Base-by-base conservation (phyloP, 495 filamentous ascomycete species). In the Lasiosphaeria ovina region DNA sequence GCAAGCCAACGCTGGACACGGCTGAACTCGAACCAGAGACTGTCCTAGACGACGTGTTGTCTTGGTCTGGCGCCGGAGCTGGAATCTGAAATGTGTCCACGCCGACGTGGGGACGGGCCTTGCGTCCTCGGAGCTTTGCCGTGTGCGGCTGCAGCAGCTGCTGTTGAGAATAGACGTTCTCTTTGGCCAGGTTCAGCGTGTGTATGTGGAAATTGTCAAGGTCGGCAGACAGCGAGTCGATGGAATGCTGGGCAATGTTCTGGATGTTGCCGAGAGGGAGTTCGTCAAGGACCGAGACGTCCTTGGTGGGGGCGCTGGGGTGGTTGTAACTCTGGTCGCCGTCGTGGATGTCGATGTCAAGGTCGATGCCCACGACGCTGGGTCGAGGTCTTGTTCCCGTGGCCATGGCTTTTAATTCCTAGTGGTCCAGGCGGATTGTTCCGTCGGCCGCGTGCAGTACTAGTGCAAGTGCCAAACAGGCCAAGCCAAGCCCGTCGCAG, bases 221-320 rank as follows among this genome's bases (percentile, higher is more conserved):
- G 9, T 68, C 60, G 10, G 56, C 52, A 35, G 69, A 58, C 32
- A 77, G 59, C 3, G 67, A 62, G 4, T 77, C 76, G 47, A 76
- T 36, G 16, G 59, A 50, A 57, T 35, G 34, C 51, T 54, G 58
- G 33, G 48, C 8, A 50, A 67, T 57, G 61, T 76, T 74, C 55
- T 72, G 71, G 17, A 74, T 63, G 33, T 66, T 68, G 59, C 61
- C 61, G 44, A 73, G 52, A 17, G 74, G 61, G 34, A 77, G 65
- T 35, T 74, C 71, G n/a, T 62, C 56, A 17, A 78, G 72, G 42
- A 59, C 62, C 5, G 66, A 42, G 40, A 56, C 55, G 42, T 53
- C 24, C 59, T 62, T 65, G 35, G 60, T 64, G 49, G 49, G 58
- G 60, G 54, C 57, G 51, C 59, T 40, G 54, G 57, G 48, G 61